These are phyloP conservation scores for Candida verbasci DNA, from an alignment of 805 yeast species.

Conservation along the genomic window DNA sequence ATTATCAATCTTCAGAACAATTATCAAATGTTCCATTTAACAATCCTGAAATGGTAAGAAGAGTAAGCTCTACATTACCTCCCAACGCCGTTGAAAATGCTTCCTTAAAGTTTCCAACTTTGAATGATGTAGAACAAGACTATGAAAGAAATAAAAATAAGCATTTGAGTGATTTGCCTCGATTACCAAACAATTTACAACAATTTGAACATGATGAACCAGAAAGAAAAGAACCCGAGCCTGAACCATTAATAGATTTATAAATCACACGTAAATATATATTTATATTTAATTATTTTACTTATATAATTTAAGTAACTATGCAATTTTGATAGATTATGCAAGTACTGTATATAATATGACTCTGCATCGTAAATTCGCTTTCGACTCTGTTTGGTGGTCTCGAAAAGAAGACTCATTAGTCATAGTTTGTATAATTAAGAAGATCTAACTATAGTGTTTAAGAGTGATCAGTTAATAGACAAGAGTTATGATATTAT, in stretches of 20 bases:
- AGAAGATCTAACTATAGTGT: too few species aligned
- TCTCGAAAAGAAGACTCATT: too few species aligned
- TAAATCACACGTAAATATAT: too few species aligned
- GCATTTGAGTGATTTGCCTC: conserved; percentile 5
- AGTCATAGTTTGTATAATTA: too few species aligned
- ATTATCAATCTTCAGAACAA: too few species aligned
- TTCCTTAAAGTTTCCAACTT: conserved; percentile 8
- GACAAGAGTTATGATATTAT: too few species aligned
- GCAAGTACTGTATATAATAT: conserved; percentile 1
- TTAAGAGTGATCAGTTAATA: too few species aligned
- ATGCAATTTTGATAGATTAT: not conserved
- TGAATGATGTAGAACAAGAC: conserved; percentile 9
- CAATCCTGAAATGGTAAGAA: conserved; percentile 2
- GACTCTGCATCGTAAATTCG: too few species aligned
- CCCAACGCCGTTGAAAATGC: conserved; percentile 12
- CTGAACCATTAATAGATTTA: conserved; percentile 38
- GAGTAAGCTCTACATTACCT: conserved; percentile 10
- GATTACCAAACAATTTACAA: conserved; percentile 4
- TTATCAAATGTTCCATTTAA: conserved; percentile 3
- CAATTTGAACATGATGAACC: conserved; percentile 4
- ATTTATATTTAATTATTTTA: too few species aligned
- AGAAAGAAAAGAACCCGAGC: conserved; percentile 11
- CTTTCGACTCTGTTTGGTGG: too few species aligned
- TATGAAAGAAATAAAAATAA: not conserved
- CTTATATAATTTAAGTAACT: not conserved